These are phyloP conservation scores for Raphanus hybrid DNA, from an alignment of 441 rosid genomes.

Conservation along the genomic window DNA sequence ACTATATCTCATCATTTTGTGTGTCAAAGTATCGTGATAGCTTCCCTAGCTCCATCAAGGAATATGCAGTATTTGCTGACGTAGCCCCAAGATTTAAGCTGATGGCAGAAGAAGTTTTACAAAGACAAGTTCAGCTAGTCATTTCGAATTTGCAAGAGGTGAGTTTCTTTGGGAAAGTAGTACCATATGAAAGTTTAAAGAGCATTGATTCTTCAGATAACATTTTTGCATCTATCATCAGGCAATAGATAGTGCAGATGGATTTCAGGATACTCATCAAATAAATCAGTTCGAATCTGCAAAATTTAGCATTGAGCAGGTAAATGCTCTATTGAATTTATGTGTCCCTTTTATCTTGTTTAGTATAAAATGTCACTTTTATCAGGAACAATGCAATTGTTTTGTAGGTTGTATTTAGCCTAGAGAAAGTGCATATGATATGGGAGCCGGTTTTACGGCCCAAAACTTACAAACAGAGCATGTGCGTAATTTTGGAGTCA, in stretches of 20 bases:
- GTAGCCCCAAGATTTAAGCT: slow-evolving; percentile 86
- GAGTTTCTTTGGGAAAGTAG: slow-evolving; percentile 12
- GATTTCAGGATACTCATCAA: slow-evolving; percentile 95
- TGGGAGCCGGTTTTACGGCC: slow-evolving; percentile 94
- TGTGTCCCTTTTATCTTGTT: slow-evolving; percentile 7
- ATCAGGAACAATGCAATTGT: slow-evolving; percentile 19
- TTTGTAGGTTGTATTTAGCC: slow-evolving; percentile 77
- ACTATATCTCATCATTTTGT: slow-evolving; percentile 18
- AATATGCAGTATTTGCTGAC: slow-evolving; percentile 86
- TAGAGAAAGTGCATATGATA: slow-evolving; percentile 92
- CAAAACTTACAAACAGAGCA: slow-evolving; percentile 81
- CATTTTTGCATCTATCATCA: slow-evolving; percentile 39
- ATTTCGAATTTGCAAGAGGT: slow-evolving; percentile 83
- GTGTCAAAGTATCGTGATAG: slow-evolving; percentile 76
- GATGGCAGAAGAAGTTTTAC: slow-evolving; percentile 86
- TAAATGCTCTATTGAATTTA: slow-evolving; percentile 37
- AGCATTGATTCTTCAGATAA: slow-evolving; percentile 5
- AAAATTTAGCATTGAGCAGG: slow-evolving; percentile 91
- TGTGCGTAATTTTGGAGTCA: slow-evolving; percentile 81
- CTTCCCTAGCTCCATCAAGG: slow-evolving; percentile 84
- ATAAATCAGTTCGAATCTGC: slow-evolving; percentile 86
- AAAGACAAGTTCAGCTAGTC: slow-evolving; percentile 81
- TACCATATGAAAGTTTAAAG: slow-evolving; percentile 16
- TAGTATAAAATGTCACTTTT: neutral
- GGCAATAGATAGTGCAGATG: slow-evolving; percentile 94